Evolutionary conservation across 2,329 filamentous ascomycete genomes (phyloP).

Genomic region (Botrytis galanthina): DNA sequence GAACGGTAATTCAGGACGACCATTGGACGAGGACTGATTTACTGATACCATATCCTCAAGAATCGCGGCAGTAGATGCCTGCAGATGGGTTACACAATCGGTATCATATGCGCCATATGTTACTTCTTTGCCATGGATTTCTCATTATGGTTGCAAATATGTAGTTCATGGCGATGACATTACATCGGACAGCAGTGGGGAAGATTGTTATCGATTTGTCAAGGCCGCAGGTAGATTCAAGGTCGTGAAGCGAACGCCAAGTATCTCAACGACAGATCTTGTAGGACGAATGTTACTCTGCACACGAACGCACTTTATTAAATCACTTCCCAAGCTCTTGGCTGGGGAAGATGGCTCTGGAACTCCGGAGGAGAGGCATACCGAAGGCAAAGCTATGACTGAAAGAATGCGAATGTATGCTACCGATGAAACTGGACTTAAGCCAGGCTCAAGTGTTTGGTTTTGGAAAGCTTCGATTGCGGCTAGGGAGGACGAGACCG

Average conservation of each 20-base stretch:
- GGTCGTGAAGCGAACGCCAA: slow-evolving; percentile 92
- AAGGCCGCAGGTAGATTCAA: slow-evolving; percentile 93
- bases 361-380: slow-evolving; percentile 62
- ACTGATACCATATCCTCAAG: slow-evolving; percentile 46
- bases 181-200: slow-evolving; percentile 86
- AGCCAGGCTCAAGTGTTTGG: slow-evolving; percentile 81
- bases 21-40: slow-evolving; percentile 27
- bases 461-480: slow-evolving; percentile 64
- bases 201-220: slow-evolving; percentile 97
- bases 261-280: slow-evolving; percentile 96
- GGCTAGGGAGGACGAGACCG: slow-evolving; percentile 39
- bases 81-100: slow-evolving; percentile 86
- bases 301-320: slow-evolving; percentile 92
- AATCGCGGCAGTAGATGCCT: slow-evolving; percentile 86
- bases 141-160: slow-evolving; percentile 91
- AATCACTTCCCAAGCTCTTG: slow-evolving; percentile 68
- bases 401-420: slow-evolving; percentile 82
- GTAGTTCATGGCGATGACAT: slow-evolving; percentile 98
- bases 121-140: slow-evolving; percentile 89
- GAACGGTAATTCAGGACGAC: slow-evolving; percentile 61
- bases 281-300: slow-evolving; percentile 96
- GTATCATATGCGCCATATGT: slow-evolving; percentile 90
- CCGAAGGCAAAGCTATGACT: slow-evolving; percentile 65
- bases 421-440: slow-evolving; percentile 76
- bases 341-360: slow-evolving; percentile 71